Evolutionary conservation across 305 asterid genomes (phyloP).

Genomic region (Fraxinus greggii): DNA sequence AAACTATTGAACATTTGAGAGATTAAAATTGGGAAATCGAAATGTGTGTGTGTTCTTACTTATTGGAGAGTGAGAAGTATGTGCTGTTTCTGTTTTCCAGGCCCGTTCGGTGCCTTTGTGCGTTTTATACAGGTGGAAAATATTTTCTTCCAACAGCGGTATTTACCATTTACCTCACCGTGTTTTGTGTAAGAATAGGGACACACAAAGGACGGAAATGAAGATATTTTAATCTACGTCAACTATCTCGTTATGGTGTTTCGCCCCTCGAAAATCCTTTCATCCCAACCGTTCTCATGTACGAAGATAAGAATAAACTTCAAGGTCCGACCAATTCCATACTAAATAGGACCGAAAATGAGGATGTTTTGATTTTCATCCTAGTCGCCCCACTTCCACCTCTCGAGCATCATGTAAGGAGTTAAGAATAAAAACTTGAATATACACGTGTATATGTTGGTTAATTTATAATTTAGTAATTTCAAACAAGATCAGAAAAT

Average conservation of each 20-base stretch:
- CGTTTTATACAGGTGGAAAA: neutral
- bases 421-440: neutral
- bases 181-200: neutral
- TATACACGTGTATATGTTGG: neutral
- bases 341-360: too few relatives aligned
- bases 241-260: neutral
- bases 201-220: neutral
- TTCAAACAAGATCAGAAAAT: neutral
- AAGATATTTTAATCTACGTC: neutral
- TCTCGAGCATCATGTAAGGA: neutral
- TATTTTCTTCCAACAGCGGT: neutral
- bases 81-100: neutral
- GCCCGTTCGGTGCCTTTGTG: neutral
- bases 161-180: neutral
- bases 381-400: neutral
- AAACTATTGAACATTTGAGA: neutral
- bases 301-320: neutral
- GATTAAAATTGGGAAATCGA: neutral
- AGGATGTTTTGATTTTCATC: neutral
- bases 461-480: neutral
- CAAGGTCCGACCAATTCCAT: neutral
- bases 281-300: neutral
- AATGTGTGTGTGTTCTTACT: neutral
- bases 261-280: neutral
- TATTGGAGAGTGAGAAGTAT: neutral